Percentiles rank a stretch among this genome's conserved stretches.
Conservation (phyloP, 2,329 filamentous ascomycete species). For the Blastomyces gilchristii region DNA sequence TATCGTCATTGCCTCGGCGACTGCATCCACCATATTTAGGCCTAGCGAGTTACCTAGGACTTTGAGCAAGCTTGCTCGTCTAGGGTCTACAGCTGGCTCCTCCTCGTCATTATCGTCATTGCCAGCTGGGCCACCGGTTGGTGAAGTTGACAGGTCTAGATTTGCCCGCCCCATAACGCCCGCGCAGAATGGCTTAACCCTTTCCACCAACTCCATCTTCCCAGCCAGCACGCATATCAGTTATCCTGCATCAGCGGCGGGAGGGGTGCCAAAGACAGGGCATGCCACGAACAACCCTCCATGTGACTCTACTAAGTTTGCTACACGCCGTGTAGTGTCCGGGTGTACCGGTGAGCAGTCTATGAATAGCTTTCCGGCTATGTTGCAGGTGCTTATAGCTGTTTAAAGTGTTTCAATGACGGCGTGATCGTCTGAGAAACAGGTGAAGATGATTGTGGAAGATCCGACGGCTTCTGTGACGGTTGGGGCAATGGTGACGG, state of each 20-base stretch:
- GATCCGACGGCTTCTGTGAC: conserved; percentile 56
- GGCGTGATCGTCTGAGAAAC: conserved; percentile 66
- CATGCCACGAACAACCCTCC: conserved; percentile 67
- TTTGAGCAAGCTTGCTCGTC: conserved; percentile 62
- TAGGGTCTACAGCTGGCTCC: conserved; percentile 49
- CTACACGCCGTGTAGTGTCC: conserved; percentile 60
- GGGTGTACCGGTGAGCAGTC: conserved; percentile 86
- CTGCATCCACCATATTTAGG: conserved; percentile 67
- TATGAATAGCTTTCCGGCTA: conserved; percentile 66
- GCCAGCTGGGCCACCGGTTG: neutral
- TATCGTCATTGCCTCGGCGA: conserved; percentile 66
- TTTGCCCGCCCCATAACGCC: conserved; percentile 60
- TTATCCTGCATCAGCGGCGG: conserved; percentile 49
- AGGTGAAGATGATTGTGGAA: conserved; percentile 72
- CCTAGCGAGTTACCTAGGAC: conserved; percentile 81
- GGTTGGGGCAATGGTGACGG: conserved; percentile 52
- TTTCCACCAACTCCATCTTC: conserved; percentile 48
- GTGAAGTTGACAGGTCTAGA: conserved; percentile 51
- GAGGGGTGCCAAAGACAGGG: conserved; percentile 41
- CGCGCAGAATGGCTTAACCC: conserved; percentile 58
- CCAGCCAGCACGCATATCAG: conserved; percentile 67
- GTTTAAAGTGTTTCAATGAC: conserved; percentile 52
- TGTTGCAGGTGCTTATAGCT: conserved; percentile 43
- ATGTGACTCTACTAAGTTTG: conserved; percentile 45
- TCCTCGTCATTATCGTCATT: conserved; percentile 25